A percentile compares a stretch with the other conserved stretches of the same genome.
Conservation (phyloP, 306 rosid species). For the Erythrophleum fordii region DNA sequence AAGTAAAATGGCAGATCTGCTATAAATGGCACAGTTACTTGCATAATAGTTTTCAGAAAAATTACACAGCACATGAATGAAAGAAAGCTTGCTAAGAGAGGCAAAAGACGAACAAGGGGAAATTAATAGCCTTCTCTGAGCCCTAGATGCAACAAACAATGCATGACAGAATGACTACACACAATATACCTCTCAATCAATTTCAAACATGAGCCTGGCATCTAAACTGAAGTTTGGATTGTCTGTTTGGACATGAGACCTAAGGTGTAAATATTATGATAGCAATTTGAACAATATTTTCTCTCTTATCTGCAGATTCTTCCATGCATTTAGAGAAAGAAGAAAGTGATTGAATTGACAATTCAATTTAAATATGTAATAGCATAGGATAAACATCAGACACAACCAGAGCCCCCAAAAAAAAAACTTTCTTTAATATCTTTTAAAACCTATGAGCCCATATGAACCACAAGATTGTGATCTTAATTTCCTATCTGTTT, state of each 20-base stretch:
- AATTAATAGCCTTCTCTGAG: background rate
- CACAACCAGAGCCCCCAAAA: no score
- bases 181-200: background rate
- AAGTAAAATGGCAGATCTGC: slow-evolving; percentile 3
- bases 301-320: background rate
- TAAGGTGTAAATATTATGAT: no score
- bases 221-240: background rate
- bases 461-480: background rate
- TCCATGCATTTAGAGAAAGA: background rate
- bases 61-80: background rate
- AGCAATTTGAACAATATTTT: no score
- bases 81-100: background rate
- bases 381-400: background rate
- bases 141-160: background rate
- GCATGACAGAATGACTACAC: background rate
- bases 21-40: background rate
- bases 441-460: background rate
- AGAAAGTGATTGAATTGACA: background rate
- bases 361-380: background rate
- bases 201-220: background rate
- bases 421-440: background rate
- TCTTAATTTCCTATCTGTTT: background rate
- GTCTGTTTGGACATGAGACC: background rate
- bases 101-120: background rate
- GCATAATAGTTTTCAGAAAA: background rate